Percentiles rank a stretch among this genome's conserved stretches.
Evolutionary conservation across 225 moss, liverwort and hornwort genomes (phyloP).

Genomic region (Bryum argenteum): DNA sequence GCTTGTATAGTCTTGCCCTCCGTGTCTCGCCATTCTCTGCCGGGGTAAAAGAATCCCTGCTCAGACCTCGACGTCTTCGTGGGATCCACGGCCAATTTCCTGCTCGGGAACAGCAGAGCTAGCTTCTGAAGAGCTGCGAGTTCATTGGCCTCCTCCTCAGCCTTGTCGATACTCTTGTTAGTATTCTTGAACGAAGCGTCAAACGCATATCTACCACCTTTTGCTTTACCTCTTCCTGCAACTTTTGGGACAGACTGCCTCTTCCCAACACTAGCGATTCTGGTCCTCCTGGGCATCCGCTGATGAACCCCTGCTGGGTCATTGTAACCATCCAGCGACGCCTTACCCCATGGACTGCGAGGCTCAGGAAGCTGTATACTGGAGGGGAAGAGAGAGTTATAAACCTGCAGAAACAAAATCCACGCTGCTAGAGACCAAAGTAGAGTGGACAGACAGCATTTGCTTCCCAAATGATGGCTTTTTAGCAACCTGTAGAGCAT

Average conservation of each 20-base stretch:
- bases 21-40: conserved; percentile 85
- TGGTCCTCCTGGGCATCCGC: conserved; percentile 31
- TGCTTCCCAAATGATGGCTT: conserved; percentile 48
- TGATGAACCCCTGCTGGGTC: conserved; percentile 28
- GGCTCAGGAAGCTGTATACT: conserved; percentile 53
- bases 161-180: conserved; percentile 28
- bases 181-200: conserved; percentile 33
- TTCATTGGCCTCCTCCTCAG: conserved; percentile 55
- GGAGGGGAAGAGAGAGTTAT: conserved; percentile 48
- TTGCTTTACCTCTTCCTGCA: conserved; percentile 17
- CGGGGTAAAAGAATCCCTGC: conserved; percentile 64
- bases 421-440: conserved; percentile 64
- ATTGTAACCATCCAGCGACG: conserved; percentile 30
- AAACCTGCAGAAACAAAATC: conserved; percentile 61
- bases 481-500: conserved; percentile 57
- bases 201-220: conserved; percentile 18
- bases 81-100: conserved; percentile 65
- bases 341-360: conserved; percentile 42
- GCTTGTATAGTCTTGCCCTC: conserved; percentile 90
- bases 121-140: conserved; percentile 55
- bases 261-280: conserved; percentile 22
- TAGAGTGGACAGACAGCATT: conserved; percentile 55
- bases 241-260: conserved; percentile 28
- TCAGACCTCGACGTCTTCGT: conserved; percentile 54
- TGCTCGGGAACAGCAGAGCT: conserved; percentile 76